Conservation (phyloP, 345 rosid species). For the Rhizophora mangle region DNA sequence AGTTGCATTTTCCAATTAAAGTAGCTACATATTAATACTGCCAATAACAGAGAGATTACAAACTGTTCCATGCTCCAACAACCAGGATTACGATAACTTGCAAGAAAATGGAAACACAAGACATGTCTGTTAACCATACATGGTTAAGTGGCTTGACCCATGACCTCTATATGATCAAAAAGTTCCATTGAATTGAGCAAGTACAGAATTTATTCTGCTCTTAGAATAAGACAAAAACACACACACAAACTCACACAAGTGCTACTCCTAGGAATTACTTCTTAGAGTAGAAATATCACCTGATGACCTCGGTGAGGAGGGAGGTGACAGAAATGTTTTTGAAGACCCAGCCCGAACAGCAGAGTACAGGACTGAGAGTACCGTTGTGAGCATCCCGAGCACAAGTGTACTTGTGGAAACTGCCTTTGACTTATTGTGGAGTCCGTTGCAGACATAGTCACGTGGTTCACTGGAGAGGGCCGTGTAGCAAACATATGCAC, state of each 20-base stretch:
- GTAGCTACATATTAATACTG: too few species aligned
- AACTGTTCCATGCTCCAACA: too few species aligned
- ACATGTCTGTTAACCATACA: too few species aligned
- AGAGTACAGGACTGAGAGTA: conserved; percentile 83
- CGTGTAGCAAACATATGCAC: conserved; percentile 93
- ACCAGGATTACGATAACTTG: too few species aligned
- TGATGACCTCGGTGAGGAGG: conserved; percentile 75
- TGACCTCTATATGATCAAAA: too few species aligned
- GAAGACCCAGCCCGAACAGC: conserved; percentile 98
- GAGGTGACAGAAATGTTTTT: conserved; percentile 75
- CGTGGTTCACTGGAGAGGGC: conserved; percentile 98
- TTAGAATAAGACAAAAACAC: background rate
- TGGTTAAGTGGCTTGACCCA: too few species aligned
- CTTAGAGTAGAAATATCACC: conserved; percentile 33
- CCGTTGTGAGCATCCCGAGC: conserved; percentile 90
- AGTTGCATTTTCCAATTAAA: too few species aligned
- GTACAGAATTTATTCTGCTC: too few species aligned
- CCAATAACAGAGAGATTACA: too few species aligned
- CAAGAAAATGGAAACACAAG: too few species aligned
- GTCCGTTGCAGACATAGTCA: conserved; percentile 87
- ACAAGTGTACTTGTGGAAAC: conserved; percentile 70
- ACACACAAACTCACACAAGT: too few species aligned
- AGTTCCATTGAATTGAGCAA: too few species aligned
- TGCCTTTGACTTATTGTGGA: conserved; percentile 65
- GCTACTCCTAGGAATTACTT: background rate